These are phyloP conservation scores for Solanum piurae DNA, from an alignment of 257 asterid genomes.

Conservation along the genomic window DNA sequence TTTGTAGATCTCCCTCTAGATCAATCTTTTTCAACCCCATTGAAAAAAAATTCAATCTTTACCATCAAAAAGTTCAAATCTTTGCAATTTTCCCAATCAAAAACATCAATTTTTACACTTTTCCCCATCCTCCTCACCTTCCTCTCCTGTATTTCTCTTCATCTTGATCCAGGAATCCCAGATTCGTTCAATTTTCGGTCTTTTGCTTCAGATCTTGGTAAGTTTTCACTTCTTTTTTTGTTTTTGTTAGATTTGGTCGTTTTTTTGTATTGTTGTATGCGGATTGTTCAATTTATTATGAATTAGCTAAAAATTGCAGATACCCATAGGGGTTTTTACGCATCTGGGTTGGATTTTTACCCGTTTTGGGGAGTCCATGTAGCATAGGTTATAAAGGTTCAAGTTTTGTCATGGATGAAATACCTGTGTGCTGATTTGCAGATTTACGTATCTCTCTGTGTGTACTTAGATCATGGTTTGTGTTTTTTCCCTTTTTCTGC, in stretches of 20 bases:
- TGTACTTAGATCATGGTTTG: neutral
- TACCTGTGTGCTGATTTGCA: neutral
- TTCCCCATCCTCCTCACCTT: neutral
- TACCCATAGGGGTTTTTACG: neutral
- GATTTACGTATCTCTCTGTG: neutral
- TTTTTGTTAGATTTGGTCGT: neutral
- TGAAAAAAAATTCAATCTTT: neutral
- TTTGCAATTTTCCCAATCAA: neutral
- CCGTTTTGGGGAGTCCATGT: neutral
- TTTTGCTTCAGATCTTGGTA: neutral
- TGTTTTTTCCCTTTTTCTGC: neutral
- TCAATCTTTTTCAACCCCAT: neutral
- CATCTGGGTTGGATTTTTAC: neutral
- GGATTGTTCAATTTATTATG: neutral
- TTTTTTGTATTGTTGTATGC: neutral
- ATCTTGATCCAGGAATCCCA: neutral
- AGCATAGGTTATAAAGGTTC: neutral
- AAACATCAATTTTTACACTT: neutral
- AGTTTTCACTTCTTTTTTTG: neutral
- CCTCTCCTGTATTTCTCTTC: neutral
- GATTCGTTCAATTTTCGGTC: neutral
- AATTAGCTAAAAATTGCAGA: neutral
- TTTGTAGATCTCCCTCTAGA: neutral
- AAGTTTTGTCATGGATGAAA: neutral
- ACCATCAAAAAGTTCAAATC: neutral